These are phyloP conservation scores for Ceratocystis variospora DNA, from an alignment of 2,329 filamentous ascomycete species.

Conservation along the genomic window DNA sequence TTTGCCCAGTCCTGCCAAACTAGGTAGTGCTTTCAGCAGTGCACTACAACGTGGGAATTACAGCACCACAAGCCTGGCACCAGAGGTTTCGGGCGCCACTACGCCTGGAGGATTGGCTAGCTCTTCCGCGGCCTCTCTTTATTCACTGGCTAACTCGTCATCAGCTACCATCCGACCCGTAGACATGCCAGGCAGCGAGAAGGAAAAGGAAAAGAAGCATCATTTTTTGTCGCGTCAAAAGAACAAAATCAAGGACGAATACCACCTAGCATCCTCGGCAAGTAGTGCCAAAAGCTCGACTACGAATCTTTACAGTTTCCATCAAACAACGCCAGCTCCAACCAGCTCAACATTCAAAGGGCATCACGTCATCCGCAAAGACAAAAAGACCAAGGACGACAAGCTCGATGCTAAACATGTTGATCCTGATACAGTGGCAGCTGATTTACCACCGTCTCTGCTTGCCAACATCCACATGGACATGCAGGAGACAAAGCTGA, in stretches of 20 bases:
- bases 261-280: conserved; percentile 56
- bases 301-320: conserved; percentile 64
- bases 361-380: conserved; percentile 15
- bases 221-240: conserved; percentile 70
- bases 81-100: conserved; percentile 33
- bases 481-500: conserved; percentile 14
- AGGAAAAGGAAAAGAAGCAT: conserved; percentile 57
- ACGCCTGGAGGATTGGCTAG: conserved; percentile 24
- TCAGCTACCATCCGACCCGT: conserved; percentile 59
- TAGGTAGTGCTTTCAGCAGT: conserved; percentile 47
- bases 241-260: conserved; percentile 64
- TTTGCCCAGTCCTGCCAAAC: conserved; percentile 58
- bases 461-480: conserved; percentile 14
- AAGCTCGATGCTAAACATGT: conserved; percentile 12
- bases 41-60: conserved; percentile 53
- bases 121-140: conserved; percentile 37
- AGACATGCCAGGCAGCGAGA: conserved; percentile 35
- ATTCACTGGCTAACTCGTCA: conserved; percentile 62
- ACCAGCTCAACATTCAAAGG: conserved; percentile 28
- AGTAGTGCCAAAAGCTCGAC: conserved; percentile 61
- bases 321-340: conserved; percentile 57
- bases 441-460: conserved; percentile 15
- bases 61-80: conserved; percentile 52
- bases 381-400: conserved; percentile 24
- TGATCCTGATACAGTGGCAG: conserved; percentile 3